These are phyloP conservation scores for Pythium phragmitis DNA, from an alignment of 352 stramenopile species.

Conservation along the genomic window DNA sequence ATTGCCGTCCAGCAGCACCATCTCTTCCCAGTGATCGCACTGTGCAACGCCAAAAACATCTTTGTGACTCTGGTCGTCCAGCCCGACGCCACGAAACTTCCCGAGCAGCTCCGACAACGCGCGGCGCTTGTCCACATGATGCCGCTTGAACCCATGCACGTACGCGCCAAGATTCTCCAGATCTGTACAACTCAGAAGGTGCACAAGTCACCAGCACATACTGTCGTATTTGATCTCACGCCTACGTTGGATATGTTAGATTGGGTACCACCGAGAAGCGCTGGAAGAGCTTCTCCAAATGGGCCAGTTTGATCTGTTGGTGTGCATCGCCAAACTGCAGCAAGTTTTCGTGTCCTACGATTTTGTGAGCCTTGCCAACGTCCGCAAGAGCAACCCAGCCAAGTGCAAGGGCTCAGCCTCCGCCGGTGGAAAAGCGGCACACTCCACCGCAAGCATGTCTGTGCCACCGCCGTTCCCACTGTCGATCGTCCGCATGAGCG, in stretches of 20 bases:
- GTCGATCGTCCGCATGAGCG: constrained; percentile 56
- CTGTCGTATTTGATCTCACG: not conserved
- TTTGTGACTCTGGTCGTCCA: constrained; percentile 55
- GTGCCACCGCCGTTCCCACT: constrained; percentile 44
- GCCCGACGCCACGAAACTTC: constrained; percentile 54
- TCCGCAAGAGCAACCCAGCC: constrained; percentile 31
- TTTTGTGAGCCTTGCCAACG: constrained; percentile 59
- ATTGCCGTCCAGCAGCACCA: constrained; percentile 52
- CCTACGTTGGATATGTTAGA: constrained; percentile 25
- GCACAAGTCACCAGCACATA: not conserved
- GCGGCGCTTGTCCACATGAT: constrained; percentile 41
- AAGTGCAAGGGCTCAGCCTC: constrained; percentile 1
- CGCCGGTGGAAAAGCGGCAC: not conserved
- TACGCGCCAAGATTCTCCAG: constrained; percentile 54
- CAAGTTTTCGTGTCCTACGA: constrained; percentile 49
- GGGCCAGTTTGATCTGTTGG: constrained; percentile 39
- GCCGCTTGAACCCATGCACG: constrained; percentile 36
- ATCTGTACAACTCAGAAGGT: constrained; percentile 52
- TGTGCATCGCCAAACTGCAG: constrained; percentile 43
- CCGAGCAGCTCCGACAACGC: constrained; percentile 56
- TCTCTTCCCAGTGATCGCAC: constrained; percentile 45
- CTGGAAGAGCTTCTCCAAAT: constrained; percentile 46
- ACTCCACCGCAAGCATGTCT: not conserved
- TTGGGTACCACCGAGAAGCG: constrained; percentile 57
- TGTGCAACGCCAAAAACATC: constrained; percentile 50